phyloP scores from a whole-genome alignment of 75 land plant genomes.

The Picea sitchensis region DNA sequence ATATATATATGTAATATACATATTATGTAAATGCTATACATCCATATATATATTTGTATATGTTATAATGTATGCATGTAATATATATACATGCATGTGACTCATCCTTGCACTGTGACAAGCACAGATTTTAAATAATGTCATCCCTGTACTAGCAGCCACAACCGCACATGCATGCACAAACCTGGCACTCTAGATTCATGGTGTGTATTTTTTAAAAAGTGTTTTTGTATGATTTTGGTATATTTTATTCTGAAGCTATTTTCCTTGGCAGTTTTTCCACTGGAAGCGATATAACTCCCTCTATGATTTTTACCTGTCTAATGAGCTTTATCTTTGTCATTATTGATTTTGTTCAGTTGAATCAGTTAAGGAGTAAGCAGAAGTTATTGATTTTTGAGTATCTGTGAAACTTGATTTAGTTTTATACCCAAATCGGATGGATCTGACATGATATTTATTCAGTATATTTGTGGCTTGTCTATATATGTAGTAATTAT shows the following conservation, averaged over 20 bases:
- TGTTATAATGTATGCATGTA: too few relatives aligned
- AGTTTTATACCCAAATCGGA: background rate
- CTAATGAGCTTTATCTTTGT: background rate
- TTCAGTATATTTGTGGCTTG: background rate
- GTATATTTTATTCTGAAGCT: background rate
- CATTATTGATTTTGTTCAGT: background rate
- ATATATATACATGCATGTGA: too few relatives aligned
- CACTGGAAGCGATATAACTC: background rate
- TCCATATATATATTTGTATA: too few relatives aligned
- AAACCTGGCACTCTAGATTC: too few relatives aligned
- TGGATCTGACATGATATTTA: background rate
- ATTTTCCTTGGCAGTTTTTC: background rate
- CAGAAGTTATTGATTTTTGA: background rate
- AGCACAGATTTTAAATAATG: too few relatives aligned
- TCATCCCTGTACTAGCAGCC: too few relatives aligned
- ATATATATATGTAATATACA: too few relatives aligned
- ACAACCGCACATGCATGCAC: too few relatives aligned
- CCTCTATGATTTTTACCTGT: background rate
- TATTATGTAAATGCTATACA: too few relatives aligned
- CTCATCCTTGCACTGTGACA: too few relatives aligned
- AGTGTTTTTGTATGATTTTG: background rate
- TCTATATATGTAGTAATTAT: background rate
- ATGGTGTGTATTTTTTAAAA: background rate
- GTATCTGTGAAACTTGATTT: background rate
- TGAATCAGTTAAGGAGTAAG: background rate